Evolutionary conservation across 768 basidiomycete genomes (phyloP).

Genomic region (Naganishia vaughanmartiniae): DNA sequence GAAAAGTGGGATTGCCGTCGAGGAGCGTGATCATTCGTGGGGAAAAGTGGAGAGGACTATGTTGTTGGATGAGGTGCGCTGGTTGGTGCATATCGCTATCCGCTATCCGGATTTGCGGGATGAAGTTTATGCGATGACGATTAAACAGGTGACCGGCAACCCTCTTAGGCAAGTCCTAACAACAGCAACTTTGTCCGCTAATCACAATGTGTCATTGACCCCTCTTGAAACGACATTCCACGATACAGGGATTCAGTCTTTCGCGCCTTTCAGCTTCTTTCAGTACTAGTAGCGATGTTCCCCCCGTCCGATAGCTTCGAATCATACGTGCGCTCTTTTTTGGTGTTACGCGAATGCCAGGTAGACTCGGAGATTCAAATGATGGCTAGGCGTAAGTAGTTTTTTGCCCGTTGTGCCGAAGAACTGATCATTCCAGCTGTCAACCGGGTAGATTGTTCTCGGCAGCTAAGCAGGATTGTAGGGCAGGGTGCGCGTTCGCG

Average conservation of each 20-base stretch:
- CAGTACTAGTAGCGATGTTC: constrained; percentile 85
- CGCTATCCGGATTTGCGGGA: constrained; percentile 79
- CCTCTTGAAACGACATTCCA: background rate
- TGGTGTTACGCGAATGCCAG: constrained; percentile 60
- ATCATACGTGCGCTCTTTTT: constrained; percentile 74
- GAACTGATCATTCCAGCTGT: background rate
- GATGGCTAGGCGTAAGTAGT: constrained; percentile 70
- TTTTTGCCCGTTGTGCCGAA: background rate
- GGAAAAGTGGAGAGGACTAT: constrained; percentile 38
- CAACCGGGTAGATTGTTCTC: constrained; percentile 66
- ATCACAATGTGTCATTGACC: background rate
- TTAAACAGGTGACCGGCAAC: constrained; percentile 86
- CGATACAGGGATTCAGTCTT: constrained; percentile 70
- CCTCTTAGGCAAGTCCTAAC: constrained; percentile 64
- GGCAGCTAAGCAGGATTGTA: constrained; percentile 69
- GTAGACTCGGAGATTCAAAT: constrained; percentile 9
- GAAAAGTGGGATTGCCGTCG: background rate
- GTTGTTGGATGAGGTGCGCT: constrained; percentile 75
- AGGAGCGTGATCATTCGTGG: constrained; percentile 15
- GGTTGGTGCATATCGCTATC: constrained; percentile 77
- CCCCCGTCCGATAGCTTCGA: constrained; percentile 92
- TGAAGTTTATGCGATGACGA: constrained; percentile 86
- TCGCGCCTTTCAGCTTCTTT: constrained; percentile 89
- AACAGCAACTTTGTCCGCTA: background rate
- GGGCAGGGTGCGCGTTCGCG: constrained; percentile 67